A percentile compares a stretch with the other conserved stretches of the same genome.
phyloP scores from a whole-genome alignment of 2,329 filamentous ascomycete genomes.

The Cadophora gregata region DNA sequence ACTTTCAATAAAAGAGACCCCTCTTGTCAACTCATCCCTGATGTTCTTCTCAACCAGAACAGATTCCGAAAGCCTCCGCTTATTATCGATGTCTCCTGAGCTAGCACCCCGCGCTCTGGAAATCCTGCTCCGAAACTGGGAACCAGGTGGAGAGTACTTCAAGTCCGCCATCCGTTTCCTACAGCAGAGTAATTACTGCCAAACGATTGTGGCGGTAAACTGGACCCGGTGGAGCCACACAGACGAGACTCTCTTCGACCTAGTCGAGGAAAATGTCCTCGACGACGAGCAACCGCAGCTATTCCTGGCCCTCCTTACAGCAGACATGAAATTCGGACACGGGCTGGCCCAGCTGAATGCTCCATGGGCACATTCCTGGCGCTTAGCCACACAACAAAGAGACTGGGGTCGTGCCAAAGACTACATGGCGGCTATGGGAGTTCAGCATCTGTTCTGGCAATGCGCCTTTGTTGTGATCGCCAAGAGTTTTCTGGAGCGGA shows the following conservation, averaged over 20 bases:
- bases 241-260: slow-evolving; percentile 26
- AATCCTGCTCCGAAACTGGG: slow-evolving; percentile 29
- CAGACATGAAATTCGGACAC: slow-evolving; percentile 21
- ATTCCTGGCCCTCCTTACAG: slow-evolving; percentile 18
- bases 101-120: slow-evolving; percentile 25
- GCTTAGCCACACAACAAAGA: slow-evolving; percentile 2
- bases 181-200: slow-evolving; percentile 12
- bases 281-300: slow-evolving; percentile 21
- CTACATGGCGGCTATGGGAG: slow-evolving; percentile 10
- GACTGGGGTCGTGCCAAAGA: slow-evolving; percentile 20
- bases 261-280: slow-evolving; percentile 20
- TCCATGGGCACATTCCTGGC: slow-evolving; percentile 21
- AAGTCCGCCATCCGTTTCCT: slow-evolving; percentile 15
- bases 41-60: slow-evolving; percentile 28
- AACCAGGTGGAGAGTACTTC: slow-evolving; percentile 25
- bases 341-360: slow-evolving; percentile 9
- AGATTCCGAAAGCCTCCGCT: slow-evolving; percentile 19
- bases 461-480: slow-evolving; percentile 19
- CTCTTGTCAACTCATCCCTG: slow-evolving; percentile 29
- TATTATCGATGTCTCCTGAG: slow-evolving; percentile 15
- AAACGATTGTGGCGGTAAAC: slow-evolving; percentile 17
- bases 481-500: slow-evolving; percentile 13
- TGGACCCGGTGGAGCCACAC: slow-evolving; percentile 22
- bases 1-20: slow-evolving; percentile 5
- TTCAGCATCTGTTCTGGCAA: slow-evolving; percentile 7